Conservation (phyloP, 352 stramenopile genomes). For the Saprolegnia parasitica region DNA sequence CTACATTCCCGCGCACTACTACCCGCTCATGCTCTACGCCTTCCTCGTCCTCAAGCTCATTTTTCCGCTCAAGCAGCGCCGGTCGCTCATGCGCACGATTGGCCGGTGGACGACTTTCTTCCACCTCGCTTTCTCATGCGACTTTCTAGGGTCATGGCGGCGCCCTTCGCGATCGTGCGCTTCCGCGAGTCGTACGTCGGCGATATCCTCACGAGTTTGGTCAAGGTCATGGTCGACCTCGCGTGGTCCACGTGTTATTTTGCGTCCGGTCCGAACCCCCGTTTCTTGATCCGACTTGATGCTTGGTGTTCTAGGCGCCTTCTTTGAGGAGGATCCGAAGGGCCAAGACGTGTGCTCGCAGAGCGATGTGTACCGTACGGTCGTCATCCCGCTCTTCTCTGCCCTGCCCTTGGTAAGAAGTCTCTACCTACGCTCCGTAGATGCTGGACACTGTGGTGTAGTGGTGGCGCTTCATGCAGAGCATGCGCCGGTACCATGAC, state of each 20-base stretch:
- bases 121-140: background rate
- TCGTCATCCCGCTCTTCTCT: slow-evolving; percentile 93
- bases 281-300: background rate
- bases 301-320: slow-evolving; percentile 10
- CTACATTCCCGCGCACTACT: slow-evolving; percentile 79
- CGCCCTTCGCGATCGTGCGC: slow-evolving; percentile 22
- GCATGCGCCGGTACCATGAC: slow-evolving; percentile 92
- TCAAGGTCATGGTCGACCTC: slow-evolving; percentile 82
- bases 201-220: slow-evolving; percentile 77
- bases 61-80: slow-evolving; percentile 27
- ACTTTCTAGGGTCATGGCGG: slow-evolving; percentile 7
- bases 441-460: too few relatives aligned
- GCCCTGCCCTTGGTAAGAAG: slow-evolving; percentile 86
- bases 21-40: slow-evolving; percentile 88
- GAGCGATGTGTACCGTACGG: slow-evolving; percentile 43
- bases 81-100: slow-evolving; percentile 15
- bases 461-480: slow-evolving; percentile 97
- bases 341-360: slow-evolving; percentile 24
- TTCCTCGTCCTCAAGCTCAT: slow-evolving; percentile 35
- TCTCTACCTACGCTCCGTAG: too few relatives aligned
- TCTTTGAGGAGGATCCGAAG: slow-evolving; percentile 13
- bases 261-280: slow-evolving; percentile 46
- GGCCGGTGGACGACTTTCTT: background rate
- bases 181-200: slow-evolving; percentile 91
- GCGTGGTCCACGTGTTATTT: slow-evolving; percentile 96